These are phyloP conservation scores for Xylariaceae sp. DNA, from an alignment of 2,329 filamentous ascomycete genomes.

Conservation along the genomic window DNA sequence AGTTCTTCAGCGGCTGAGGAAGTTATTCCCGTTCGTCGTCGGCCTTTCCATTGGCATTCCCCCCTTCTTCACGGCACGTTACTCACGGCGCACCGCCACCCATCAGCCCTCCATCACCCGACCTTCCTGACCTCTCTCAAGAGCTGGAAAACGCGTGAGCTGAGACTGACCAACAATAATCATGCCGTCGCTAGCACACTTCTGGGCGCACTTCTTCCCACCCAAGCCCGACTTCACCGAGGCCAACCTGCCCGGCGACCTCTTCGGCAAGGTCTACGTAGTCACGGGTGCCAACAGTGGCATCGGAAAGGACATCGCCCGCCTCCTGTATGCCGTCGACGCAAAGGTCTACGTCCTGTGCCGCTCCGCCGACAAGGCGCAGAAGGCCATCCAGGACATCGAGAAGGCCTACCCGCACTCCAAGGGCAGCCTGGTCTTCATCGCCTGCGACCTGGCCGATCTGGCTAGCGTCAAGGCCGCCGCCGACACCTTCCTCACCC, in stretches of 20 bases:
- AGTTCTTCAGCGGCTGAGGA: too few relatives aligned
- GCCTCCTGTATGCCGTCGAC: constrained; percentile 31
- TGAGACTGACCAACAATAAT: neutral
- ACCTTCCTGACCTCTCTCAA: too few relatives aligned
- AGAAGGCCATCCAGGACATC: constrained; percentile 31
- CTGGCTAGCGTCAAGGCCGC: constrained; percentile 28
- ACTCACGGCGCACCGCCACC: too few relatives aligned
- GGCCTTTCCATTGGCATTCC: too few relatives aligned
- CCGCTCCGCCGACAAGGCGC: constrained; percentile 30
- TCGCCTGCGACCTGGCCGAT: constrained; percentile 30
- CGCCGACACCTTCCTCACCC: constrained; percentile 25
- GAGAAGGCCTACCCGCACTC: constrained; percentile 16
- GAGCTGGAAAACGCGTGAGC: too few relatives aligned
- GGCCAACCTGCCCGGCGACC: constrained; percentile 8
- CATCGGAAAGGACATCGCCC: constrained; percentile 30
- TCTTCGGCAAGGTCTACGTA: constrained; percentile 8
- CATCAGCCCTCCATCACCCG: too few relatives aligned
- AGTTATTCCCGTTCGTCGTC: too few relatives aligned
- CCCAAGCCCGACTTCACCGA: constrained; percentile 9
- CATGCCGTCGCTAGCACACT: constrained; percentile 1
- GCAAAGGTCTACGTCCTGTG: constrained; percentile 37
- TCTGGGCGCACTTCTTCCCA: constrained; percentile 6
- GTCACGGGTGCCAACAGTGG: constrained; percentile 22
- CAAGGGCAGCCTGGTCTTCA: constrained; percentile 24
- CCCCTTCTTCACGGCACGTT: too few relatives aligned